Evolutionary conservation across 352 stramenopile species (phyloP).

Genomic region (Phytophthora chlamydospora): DNA sequence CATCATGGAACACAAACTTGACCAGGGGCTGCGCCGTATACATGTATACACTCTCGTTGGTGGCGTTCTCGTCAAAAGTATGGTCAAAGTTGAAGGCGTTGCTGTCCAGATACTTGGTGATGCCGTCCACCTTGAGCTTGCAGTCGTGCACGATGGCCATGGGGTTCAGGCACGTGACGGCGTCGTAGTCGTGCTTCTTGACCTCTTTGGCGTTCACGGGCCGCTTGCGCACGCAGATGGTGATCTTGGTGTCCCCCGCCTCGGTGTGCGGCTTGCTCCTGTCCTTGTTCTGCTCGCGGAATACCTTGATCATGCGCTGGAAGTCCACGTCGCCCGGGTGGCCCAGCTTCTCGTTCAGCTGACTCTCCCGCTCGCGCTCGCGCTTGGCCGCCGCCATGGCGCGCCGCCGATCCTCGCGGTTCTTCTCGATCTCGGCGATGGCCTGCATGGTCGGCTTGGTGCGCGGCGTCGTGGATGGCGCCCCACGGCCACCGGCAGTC

Average conservation of each 20-base stretch:
- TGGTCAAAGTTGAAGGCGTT: slow-evolving; percentile 94
- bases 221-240: slow-evolving; percentile 96
- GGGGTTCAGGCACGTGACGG: slow-evolving; percentile 95
- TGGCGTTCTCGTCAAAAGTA: slow-evolving; percentile 93
- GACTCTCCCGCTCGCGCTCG: slow-evolving; percentile 83
- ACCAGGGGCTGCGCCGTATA: slow-evolving; percentile 93
- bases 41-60: slow-evolving; percentile 95
- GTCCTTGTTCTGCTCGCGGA: slow-evolving; percentile 78
- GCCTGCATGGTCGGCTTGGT: slow-evolving; percentile 71
- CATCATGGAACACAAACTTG: slow-evolving; percentile 93
- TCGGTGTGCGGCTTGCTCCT: slow-evolving; percentile 52
- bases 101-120: slow-evolving; percentile 98
- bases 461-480: slow-evolving; percentile 24
- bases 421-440: slow-evolving; percentile 86
- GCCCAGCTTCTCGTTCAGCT: slow-evolving; percentile 80
- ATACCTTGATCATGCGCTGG: slow-evolving; percentile 91
- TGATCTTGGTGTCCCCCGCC: slow-evolving; percentile 89
- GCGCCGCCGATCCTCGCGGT: slow-evolving; percentile 82
- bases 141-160: slow-evolving; percentile 96
- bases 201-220: slow-evolving; percentile 93
- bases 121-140: slow-evolving; percentile 98
- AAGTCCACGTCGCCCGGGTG: slow-evolving; percentile 91
- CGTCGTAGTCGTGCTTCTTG: slow-evolving; percentile 95
- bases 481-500: slow-evolving; percentile 6
- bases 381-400: slow-evolving; percentile 88